A percentile compares a stretch with the other conserved stretches of the same genome.
These are phyloP conservation scores for Aspergillus ellipticus DNA, from an alignment of 495 filamentous ascomycete genomes.

Conservation along the genomic window DNA sequence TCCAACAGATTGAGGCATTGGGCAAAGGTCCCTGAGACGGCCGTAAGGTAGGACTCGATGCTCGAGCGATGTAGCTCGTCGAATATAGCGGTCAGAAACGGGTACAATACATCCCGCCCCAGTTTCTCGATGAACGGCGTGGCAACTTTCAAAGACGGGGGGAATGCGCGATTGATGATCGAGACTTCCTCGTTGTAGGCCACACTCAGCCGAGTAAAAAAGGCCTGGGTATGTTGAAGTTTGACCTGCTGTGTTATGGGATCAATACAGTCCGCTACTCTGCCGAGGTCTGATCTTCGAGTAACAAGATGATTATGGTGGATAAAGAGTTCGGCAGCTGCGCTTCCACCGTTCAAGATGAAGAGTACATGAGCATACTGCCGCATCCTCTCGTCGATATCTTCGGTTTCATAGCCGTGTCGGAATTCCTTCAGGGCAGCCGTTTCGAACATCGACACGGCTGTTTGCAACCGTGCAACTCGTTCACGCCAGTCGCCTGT, in stretches of 20 bases:
- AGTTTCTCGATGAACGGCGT: slow-evolving; percentile 77
- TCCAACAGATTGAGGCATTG: slow-evolving; percentile 73
- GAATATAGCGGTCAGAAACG: slow-evolving; percentile 81
- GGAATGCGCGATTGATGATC: slow-evolving; percentile 83
- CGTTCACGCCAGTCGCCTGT: slow-evolving; percentile 68
- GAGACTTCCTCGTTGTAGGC: slow-evolving; percentile 82
- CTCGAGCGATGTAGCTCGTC: slow-evolving; percentile 81
- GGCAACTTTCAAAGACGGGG: slow-evolving; percentile 66
- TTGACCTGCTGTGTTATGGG: slow-evolving; percentile 54
- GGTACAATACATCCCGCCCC: slow-evolving; percentile 76
- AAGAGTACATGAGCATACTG: slow-evolving; percentile 84
- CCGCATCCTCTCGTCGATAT: slow-evolving; percentile 83
- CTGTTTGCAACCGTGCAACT: slow-evolving; percentile 64
- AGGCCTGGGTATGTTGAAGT: slow-evolving; percentile 71
- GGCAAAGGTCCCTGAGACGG: slow-evolving; percentile 80
- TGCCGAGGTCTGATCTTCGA: slow-evolving; percentile 67
- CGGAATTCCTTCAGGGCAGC: slow-evolving; percentile 89
- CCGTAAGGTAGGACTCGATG: slow-evolving; percentile 77
- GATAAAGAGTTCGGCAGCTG: slow-evolving; percentile 79
- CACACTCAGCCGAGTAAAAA: slow-evolving; percentile 68
- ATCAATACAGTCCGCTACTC: slow-evolving; percentile 79
- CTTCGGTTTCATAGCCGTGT: slow-evolving; percentile 82
- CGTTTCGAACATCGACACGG: slow-evolving; percentile 82
- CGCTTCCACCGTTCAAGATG: slow-evolving; percentile 74
- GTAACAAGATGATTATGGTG: slow-evolving; percentile 80